Evolutionary conservation across 108 stramenopile genomes (phyloP), one percentile per base, ranked within the genome.

Genomic region (Fistulifera solaris): DNA sequence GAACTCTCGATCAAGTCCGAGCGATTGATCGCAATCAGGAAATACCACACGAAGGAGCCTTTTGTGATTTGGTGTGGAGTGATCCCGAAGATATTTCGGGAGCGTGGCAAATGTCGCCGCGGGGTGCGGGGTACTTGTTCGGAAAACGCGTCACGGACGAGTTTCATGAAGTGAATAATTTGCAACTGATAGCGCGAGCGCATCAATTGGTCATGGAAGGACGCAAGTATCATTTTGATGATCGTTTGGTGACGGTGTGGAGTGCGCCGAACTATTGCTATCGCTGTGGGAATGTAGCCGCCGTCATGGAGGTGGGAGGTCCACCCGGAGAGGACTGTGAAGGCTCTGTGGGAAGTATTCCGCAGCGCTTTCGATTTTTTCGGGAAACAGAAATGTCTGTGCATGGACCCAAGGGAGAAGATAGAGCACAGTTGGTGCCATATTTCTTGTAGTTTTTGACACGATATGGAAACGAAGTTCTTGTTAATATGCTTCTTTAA

Each of bases 21-120:
- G 81, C 82, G 48, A 74, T 97, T 59, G 94, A 97, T 65, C 81
- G 96, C 46, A 83, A 89, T 27, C 95, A 99, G 66, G 98, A 99
- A 76, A 95, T 99, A 13, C 98, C 98, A 12, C 98, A 99, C 61
- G 98, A 99, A 58, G 98, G 98, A 16, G 93, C 97, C 43, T 96
- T 99, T 89, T 98, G 96, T 64, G 98, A 99, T 79, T 76, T 99
- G 50, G 86, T 99, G 6, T 99, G 98, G 98, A 63, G 85, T 44
- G 98, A 99, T 66, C 98, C 98, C 2, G 98, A 99, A 65, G 98
- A 99, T 54, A 78, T 96, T 54, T 76, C 52, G 50, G 74, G 59
- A 19, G 58, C 67, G 17, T 77, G 80, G 80, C 68, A 72, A 57
- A 45, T 81, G 25, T 70, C 68, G 14, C 93, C 93, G 1, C 68